These are phyloP conservation scores for Echria macrotheca DNA, from an alignment of 495 filamentous ascomycete genomes.

Conservation along the genomic window DNA sequence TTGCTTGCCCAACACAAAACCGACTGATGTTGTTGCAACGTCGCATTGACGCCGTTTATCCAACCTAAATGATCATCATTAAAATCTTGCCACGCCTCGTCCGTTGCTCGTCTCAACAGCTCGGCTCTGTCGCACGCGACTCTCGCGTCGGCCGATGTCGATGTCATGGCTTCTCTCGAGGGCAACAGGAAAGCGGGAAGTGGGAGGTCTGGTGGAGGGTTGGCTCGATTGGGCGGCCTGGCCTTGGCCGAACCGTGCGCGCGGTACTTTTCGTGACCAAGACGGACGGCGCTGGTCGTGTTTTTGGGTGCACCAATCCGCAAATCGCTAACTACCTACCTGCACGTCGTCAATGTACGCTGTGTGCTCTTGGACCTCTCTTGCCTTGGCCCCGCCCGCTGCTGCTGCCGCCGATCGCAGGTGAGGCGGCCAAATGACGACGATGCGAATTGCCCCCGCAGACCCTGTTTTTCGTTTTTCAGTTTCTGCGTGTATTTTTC, in stretches of 20 bases:
- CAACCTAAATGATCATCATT: no score
- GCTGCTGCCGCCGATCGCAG: background rate
- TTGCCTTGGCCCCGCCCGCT: background rate
- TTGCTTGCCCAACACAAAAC: no score
- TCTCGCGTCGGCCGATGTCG: background rate
- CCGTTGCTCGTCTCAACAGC: background rate
- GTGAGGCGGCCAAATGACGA: background rate
- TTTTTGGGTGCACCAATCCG: background rate
- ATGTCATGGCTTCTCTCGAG: background rate
- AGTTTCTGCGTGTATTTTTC: background rate
- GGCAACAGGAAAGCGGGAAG: background rate
- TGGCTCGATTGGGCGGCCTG: background rate
- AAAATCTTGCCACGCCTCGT: no score
- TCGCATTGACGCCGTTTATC: no score
- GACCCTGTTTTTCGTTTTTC: background rate
- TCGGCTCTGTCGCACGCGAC: background rate
- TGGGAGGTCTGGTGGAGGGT: background rate
- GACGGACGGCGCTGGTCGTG: background rate
- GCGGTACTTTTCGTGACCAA: constrained; percentile 21
- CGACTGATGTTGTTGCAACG: no score
- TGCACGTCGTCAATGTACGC: constrained; percentile 2
- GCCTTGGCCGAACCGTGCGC: constrained; percentile 24
- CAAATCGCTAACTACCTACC: no score
- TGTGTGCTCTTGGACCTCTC: background rate
- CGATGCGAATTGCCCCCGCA: background rate